Percentiles rank a stretch among this genome's conserved stretches.
These are phyloP conservation scores for Dictyostelium discoideum DNA, from an alignment of 78 protist species.

Conservation along the genomic window DNA sequence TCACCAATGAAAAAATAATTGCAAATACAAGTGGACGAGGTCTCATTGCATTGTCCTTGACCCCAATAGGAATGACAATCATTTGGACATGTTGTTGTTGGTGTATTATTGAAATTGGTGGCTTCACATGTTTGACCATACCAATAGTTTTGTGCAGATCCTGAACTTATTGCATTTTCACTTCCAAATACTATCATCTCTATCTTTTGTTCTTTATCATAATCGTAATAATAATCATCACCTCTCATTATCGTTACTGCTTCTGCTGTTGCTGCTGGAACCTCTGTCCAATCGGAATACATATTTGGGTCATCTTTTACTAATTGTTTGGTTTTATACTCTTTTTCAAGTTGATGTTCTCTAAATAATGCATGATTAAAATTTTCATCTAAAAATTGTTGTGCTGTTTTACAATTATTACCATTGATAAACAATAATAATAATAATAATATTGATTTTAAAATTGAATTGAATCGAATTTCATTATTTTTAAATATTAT, in stretches of 20 bases:
- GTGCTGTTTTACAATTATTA: neutral
- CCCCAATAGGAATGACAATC: constrained; percentile 55
- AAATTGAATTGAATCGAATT: neutral
- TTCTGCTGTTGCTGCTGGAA: neutral
- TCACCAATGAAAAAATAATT: constrained; percentile 23
- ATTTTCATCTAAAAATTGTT: neutral
- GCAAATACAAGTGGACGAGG: neutral
- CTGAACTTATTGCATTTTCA: neutral
- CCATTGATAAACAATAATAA: neutral
- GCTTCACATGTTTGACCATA: constrained; percentile 25
- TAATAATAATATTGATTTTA: neutral
- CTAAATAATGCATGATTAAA: neutral
- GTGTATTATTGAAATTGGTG: neutral
- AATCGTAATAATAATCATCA: neutral
- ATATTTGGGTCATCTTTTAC: neutral
- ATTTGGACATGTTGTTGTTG: neutral
- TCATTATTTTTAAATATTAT: neutral
- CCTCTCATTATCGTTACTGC: neutral
- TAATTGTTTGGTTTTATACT: neutral
- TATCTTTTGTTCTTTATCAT: neutral
- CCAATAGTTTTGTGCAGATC: neutral
- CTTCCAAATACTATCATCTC: neutral
- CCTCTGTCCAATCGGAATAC: neutral
- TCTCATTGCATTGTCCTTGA: constrained; percentile 27
- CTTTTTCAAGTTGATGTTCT: neutral